Conservation (phyloP, 1,284 basidiomycete genomes). For the Golubevia sp. region DNA sequence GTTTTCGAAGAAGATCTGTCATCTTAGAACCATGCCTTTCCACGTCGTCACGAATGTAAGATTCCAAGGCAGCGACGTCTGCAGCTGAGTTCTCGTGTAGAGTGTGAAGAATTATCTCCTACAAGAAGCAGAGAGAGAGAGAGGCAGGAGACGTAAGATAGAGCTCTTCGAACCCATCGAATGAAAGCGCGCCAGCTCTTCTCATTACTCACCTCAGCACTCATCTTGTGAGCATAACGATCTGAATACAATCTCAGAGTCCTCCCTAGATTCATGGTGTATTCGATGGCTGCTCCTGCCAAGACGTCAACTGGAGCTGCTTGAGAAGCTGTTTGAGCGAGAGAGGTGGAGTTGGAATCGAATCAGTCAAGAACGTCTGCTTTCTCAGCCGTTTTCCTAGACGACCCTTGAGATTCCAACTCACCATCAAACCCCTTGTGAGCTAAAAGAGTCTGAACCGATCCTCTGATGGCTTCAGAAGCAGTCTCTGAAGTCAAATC, state of each 20-base stretch:
- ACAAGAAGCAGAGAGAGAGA: slow-evolving; percentile 5
- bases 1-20: slow-evolving; percentile 80
- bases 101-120: slow-evolving; percentile 90
- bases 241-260: slow-evolving; percentile 82
- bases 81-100: slow-evolving; percentile 83
- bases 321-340: slow-evolving; percentile 9
- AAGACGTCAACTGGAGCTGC: slow-evolving; percentile 75
- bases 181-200: background rate
- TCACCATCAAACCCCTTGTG: slow-evolving; percentile 54
- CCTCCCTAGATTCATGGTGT: slow-evolving; percentile 80
- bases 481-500: slow-evolving; percentile 10
- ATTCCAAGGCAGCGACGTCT: slow-evolving; percentile 76
- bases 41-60: slow-evolving; percentile 87
- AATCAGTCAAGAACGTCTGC: background rate
- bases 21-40: slow-evolving; percentile 78
- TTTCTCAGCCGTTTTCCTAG: too few species aligned
- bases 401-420: too few species aligned
- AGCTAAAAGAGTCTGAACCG: slow-evolving; percentile 36
- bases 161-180: background rate
- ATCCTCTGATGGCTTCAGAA: slow-evolving; percentile 26
- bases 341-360: slow-evolving; percentile 1
- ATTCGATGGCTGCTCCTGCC: slow-evolving; percentile 78
- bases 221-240: slow-evolving; percentile 77
- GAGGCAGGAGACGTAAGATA: slow-evolving; percentile 4
- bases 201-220: slow-evolving; percentile 71